Percentiles rank a stretch among this genome's conserved stretches.
These are phyloP conservation scores for Cordyceps tenuipes DNA, from an alignment of 2,329 filamentous ascomycete genomes.

Conservation along the genomic window DNA sequence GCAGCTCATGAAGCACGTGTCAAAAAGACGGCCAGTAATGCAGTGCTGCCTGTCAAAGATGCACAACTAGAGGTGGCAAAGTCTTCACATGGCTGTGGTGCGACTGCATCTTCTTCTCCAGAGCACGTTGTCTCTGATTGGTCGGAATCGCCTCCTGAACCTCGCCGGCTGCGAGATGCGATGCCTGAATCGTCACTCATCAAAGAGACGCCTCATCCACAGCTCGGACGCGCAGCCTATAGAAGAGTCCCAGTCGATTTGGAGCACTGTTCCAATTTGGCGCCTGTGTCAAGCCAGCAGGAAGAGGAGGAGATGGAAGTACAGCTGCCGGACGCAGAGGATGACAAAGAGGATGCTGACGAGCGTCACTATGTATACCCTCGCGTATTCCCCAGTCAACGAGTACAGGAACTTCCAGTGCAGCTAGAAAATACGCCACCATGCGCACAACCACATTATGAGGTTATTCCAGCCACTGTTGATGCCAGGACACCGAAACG, in stretches of 20 bases:
- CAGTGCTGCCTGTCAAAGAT: background rate
- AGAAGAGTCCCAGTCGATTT: background rate
- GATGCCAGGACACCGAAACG: background rate
- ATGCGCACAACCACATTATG: conserved; percentile 17
- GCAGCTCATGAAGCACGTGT: conserved; percentile 5
- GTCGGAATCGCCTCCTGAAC: conserved; percentile 15
- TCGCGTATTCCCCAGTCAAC: background rate
- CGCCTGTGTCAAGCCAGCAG: background rate
- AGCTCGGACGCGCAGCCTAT: background rate
- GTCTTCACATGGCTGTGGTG: background rate
- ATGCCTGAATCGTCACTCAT: conserved; percentile 16
- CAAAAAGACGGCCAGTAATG: background rate
- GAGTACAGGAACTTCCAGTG: background rate
- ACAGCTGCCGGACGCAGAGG: conserved; percentile 24
- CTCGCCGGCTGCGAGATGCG: conserved; percentile 1
- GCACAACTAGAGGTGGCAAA: background rate
- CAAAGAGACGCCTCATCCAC: conserved; percentile 19
- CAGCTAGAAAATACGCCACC: conserved; percentile 15
- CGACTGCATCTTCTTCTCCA: conserved; percentile 11
- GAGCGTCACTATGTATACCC: background rate
- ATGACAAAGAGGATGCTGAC: background rate
- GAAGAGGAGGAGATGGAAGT: conserved; percentile 31
- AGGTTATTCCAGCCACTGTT: conserved; percentile 14
- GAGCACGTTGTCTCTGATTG: conserved; percentile 16
- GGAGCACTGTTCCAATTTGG: background rate